Conservation (phyloP, 1,284 basidiomycete genomes). For the Cutaneotrichosporon daszewskae region DNA sequence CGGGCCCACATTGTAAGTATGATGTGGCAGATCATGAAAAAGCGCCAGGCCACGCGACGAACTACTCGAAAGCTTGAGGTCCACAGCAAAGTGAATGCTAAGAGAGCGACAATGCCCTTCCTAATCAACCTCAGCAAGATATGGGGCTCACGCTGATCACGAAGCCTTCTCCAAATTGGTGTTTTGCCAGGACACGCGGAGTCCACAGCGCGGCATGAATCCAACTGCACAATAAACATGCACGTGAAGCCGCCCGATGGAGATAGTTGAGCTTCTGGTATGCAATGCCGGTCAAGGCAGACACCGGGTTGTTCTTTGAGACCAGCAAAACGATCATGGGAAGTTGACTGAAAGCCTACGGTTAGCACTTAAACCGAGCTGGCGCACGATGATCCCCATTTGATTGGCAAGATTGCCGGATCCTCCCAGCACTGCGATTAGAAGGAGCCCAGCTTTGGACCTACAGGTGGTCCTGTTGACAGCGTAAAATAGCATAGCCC, state of each 20-base stretch:
- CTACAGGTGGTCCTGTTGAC: slow-evolving; percentile 18
- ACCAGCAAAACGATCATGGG: slow-evolving; percentile 45
- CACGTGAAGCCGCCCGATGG: slow-evolving; percentile 45
- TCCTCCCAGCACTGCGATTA: slow-evolving; percentile 3
- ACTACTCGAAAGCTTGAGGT: slow-evolving; percentile 48
- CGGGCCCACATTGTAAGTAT: slow-evolving; percentile 47
- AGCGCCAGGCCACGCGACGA: slow-evolving; percentile 51
- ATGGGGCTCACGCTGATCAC: slow-evolving; percentile 22
- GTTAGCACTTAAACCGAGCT: neutral
- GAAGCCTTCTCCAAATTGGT: slow-evolving; percentile 16
- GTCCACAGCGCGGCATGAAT: slow-evolving; percentile 35
- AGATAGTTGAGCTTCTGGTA: slow-evolving; percentile 50
- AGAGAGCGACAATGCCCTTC: slow-evolving; percentile 30
- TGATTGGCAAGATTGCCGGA: slow-evolving; percentile 22
- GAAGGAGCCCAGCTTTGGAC: too few species aligned
- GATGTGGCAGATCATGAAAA: slow-evolving; percentile 54
- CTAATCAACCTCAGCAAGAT: neutral
- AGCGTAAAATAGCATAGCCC: slow-evolving; percentile 8
- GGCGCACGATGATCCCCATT: slow-evolving; percentile 27
- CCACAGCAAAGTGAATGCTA: slow-evolving; percentile 49
- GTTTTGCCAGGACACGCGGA: slow-evolving; percentile 16
- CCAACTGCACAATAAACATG: slow-evolving; percentile 37
- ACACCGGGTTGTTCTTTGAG: slow-evolving; percentile 47
- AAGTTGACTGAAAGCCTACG: slow-evolving; percentile 37
- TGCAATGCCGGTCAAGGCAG: slow-evolving; percentile 43